phyloP scores from a whole-genome alignment of 768 basidiomycete genomes.

The Erythrobasidium yunnanense region DNA sequence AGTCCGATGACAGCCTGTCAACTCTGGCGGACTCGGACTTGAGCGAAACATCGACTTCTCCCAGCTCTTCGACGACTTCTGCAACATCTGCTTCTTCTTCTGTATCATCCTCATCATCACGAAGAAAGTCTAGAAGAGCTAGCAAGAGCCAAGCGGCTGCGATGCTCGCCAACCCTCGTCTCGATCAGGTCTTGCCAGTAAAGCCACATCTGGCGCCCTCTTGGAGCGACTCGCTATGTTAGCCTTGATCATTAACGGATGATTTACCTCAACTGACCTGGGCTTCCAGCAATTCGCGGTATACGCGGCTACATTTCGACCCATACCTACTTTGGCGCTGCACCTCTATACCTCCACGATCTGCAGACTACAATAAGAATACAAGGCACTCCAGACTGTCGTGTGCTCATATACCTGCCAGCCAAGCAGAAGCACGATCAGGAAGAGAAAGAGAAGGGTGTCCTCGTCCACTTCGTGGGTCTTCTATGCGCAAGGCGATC shows the following conservation, averaged over 20 bases:
- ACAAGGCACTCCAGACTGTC: neutral
- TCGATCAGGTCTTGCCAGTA: neutral
- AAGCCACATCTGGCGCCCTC: conserved; percentile 13
- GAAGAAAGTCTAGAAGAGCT: too few species aligned
- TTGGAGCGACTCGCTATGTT: conserved; percentile 20
- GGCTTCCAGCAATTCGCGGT: neutral
- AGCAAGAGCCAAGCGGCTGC: neutral
- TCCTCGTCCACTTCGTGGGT: conserved; percentile 18
- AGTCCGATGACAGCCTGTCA: neutral
- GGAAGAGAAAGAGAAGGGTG: neutral
- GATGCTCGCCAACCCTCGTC: neutral
- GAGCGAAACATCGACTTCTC: too few species aligned
- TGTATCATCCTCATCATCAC: neutral
- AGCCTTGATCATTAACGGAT: neutral
- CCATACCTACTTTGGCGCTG: neutral
- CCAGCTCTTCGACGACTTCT: too few species aligned
- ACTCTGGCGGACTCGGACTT: neutral
- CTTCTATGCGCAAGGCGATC: neutral
- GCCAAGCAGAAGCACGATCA: neutral
- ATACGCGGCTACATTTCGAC: neutral
- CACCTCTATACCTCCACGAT: neutral
- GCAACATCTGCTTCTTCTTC: neutral
- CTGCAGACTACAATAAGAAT: neutral
- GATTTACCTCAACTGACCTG: neutral
- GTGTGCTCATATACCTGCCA: conserved; percentile 8